Evolutionary conservation across 306 rosid genomes (phyloP), one percentile per base, ranked within the genome.

Genomic region (Alnus rubra): DNA sequence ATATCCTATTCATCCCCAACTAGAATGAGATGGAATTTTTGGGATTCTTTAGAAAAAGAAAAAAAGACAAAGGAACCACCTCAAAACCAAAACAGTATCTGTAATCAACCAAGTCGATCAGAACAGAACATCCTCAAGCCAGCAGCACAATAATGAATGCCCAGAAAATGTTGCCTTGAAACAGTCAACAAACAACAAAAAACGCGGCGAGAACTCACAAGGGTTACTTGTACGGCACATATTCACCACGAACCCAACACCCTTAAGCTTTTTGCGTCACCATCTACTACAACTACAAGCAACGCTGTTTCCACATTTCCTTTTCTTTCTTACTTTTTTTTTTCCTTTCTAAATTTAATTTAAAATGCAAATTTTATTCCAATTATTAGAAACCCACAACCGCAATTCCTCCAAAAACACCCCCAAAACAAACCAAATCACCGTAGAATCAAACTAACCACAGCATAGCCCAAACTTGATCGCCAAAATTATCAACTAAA

Each of bases 211-310:
- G 65, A 78, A 78, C 81, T 83, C 70, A 53, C 72, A 68, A 83
- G 73, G 35, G 84, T 83, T 65, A 67, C 85, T 85, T 87, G 86
- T 82, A 71, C 76, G 80, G 72, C 69, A 85, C 84, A 78, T 83
- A 81, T 86, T 76, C 78, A 78, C 56, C 56, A 23, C 64, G 82
- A 82, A 55, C 69, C 53, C 52, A 76, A 14, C 39, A 79, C 83
- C 71, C 71, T 79, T 59, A 55, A 75, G 68, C 72, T 83, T 75
- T 49, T 73, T 74, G 56, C 79, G 76, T 76, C 75, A 59, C 74
- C 88, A 84, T 83, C 84, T 62, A 74, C 79, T 73, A 73, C 80
- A 87, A 76, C 74, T 70, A 78, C 81, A 87, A 90, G 87, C 82
- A 86, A 84, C 62, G 30, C 30, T 18, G 39, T 45, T 81, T 33